Percentiles rank a stretch among this genome's conserved stretches.
Evolutionary conservation across 228 moss, liverwort and hornwort species (phyloP).

Genomic region (Sphagnum fallax): DNA sequence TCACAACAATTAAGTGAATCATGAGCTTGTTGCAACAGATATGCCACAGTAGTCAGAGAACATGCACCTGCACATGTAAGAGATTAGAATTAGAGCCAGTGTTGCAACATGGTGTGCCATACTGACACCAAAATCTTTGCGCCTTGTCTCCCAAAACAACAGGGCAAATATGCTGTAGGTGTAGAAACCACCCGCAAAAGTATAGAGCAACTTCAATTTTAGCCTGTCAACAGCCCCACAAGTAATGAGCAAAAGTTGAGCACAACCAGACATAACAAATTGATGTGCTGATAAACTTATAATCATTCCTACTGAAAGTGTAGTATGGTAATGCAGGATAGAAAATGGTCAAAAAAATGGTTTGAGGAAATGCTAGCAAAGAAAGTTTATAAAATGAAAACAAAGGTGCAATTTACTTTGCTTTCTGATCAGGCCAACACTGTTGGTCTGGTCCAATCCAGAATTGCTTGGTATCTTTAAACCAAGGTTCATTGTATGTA

Average conservation of each 20-base stretch:
- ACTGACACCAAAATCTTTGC: conserved; percentile 58
- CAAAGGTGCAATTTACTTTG: conserved; percentile 24
- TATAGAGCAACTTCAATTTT: conserved; percentile 53
- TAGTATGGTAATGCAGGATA: too few species aligned
- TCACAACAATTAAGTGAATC: too few species aligned
- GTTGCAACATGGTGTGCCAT: conserved; percentile 48
- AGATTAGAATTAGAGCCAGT: conserved; percentile 33
- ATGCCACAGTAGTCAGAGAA: not conserved
- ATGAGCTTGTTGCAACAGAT: too few species aligned
- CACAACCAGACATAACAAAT: too few species aligned
- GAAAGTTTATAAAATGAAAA: conserved; percentile 6
- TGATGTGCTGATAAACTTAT: too few species aligned
- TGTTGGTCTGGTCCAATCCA: conserved; percentile 45
- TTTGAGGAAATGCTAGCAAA: not conserved
- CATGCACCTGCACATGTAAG: conserved; percentile 35
- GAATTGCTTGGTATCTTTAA: conserved; percentile 22
- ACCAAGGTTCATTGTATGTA: conserved; percentile 43
- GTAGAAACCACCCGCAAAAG: conserved; percentile 42
- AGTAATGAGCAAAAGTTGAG: not conserved
- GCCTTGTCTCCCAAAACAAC: conserved; percentile 47
- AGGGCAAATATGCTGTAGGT: conserved; percentile 49
- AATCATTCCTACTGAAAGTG: too few species aligned
- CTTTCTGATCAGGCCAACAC: conserved; percentile 44
- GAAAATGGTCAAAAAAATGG: too few species aligned
- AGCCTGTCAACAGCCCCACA: conserved; percentile 25